Conservation (phyloP, 1,284 basidiomycete genomes). For the Ganoderma lucidum region DNA sequence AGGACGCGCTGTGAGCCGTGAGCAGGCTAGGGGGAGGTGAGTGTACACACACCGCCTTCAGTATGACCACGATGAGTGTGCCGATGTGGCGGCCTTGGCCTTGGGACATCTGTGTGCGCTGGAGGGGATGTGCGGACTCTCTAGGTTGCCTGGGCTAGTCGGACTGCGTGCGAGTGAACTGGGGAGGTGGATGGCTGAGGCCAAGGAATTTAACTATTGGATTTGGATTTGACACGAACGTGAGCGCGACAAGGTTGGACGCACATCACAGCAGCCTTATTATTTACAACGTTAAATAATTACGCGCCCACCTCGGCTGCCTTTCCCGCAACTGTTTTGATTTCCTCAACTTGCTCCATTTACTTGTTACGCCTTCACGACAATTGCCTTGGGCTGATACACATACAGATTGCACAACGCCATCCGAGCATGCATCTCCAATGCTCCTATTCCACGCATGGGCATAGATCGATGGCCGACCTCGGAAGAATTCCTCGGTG, state of each 20-base stretch:
- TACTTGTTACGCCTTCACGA: not conserved
- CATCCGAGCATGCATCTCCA: not conserved
- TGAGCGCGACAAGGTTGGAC: constrained; percentile 22
- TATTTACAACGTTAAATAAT: constrained; percentile 8
- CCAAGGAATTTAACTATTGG: constrained; percentile 22
- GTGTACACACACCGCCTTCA: constrained; percentile 85
- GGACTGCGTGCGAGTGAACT: constrained; percentile 9
- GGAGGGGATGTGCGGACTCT: constrained; percentile 11
- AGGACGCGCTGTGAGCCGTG: constrained; percentile 3
- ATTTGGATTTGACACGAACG: constrained; percentile 16
- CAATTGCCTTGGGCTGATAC: not conserved
- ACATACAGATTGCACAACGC: not conserved
- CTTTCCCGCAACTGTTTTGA: not conserved
- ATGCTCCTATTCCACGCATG: constrained; percentile 8
- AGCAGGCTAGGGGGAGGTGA: constrained; percentile 23
- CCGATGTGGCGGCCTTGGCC: constrained; percentile 73
- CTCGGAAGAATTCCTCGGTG: constrained; percentile 14
- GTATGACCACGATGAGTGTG: constrained; percentile 93
- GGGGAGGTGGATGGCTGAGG: constrained; percentile 5
- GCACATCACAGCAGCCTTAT: constrained; percentile 25
- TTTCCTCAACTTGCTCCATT: not conserved
- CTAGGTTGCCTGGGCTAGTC: constrained; percentile 13
- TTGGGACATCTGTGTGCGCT: constrained; percentile 30
- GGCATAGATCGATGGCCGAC: constrained; percentile 12
- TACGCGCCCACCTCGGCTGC: constrained; percentile 25